A percentile compares a stretch with the other conserved stretches of the same genome.
Conservation (phyloP, 164 flowering plant genomes). For the Cinnamomum chago region DNA sequence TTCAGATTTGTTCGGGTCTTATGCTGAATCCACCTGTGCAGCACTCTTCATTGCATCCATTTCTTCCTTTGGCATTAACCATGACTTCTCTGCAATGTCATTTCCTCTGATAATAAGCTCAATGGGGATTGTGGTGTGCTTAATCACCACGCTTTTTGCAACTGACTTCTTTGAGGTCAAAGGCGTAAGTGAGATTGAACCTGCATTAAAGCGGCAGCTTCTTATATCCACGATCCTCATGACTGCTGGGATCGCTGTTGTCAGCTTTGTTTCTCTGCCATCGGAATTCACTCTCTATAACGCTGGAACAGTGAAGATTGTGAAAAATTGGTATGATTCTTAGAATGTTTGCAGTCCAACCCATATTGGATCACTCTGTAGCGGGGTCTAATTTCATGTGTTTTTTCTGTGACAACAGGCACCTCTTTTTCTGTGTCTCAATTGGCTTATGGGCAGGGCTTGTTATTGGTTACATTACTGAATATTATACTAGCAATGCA, state of each 20-base stretch:
- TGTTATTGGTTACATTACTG: constrained; percentile 17
- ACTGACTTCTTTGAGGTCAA: constrained; percentile 17
- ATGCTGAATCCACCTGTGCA: constrained; percentile 21
- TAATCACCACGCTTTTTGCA: constrained; percentile 17
- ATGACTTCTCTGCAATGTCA: constrained; percentile 17
- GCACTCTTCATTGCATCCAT: constrained; percentile 20
- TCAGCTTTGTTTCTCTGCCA: constrained; percentile 15
- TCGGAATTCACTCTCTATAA: constrained; percentile 38
- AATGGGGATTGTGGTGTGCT: constrained; percentile 18
- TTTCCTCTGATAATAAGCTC: constrained; percentile 21
- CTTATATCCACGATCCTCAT: constrained; percentile 16
- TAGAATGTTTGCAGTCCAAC: not conserved
- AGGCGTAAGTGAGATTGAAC: constrained; percentile 12
- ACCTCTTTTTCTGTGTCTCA: constrained; percentile 21
- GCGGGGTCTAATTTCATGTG: not conserved
- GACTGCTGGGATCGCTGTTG: constrained; percentile 19
- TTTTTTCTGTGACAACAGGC: constrained; percentile 6
- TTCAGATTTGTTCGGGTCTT: constrained; percentile 21
- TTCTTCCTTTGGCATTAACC: constrained; percentile 18
- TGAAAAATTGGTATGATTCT: constrained; percentile 42
- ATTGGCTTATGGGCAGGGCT: constrained; percentile 20
- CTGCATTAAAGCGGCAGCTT: constrained; percentile 17
- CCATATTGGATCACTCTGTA: not conserved
- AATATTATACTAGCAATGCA: constrained; percentile 20
- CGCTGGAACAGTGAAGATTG: constrained; percentile 45